phyloP scores from a whole-genome alignment of 352 stramenopile species.

The Pythium rhizo-oryzae region DNA sequence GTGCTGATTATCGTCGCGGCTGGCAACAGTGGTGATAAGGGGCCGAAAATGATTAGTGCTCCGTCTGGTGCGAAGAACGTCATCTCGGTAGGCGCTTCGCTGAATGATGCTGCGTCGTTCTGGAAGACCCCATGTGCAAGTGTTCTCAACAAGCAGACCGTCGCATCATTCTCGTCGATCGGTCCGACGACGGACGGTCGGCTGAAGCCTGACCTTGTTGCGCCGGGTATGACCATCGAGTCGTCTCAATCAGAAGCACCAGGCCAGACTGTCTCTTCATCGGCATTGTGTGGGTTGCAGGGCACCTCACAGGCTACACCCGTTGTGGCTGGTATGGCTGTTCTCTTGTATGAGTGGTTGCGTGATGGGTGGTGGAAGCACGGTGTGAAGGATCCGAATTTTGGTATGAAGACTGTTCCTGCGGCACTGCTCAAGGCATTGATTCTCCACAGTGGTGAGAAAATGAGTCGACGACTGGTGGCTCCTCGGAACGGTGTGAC shows the following conservation, averaged over 20 bases:
- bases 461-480: conserved; percentile 55
- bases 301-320: conserved; percentile 89
- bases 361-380: conserved; percentile 81
- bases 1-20: conserved; percentile 81
- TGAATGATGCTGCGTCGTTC: conserved; percentile 59
- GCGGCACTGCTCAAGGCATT: conserved; percentile 84
- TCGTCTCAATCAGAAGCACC: conserved; percentile 62
- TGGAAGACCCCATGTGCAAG: conserved; percentile 46
- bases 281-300: conserved; percentile 46
- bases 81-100: conserved; percentile 75
- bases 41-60: conserved; percentile 56
- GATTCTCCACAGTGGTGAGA: conserved; percentile 76
- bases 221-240: conserved; percentile 69
- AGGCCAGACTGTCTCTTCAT: conserved; percentile 46
- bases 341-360: conserved; percentile 89
- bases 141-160: conserved; percentile 62
- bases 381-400: conserved; percentile 54
- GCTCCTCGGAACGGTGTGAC: conserved; percentile 45
- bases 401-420: conserved; percentile 57
- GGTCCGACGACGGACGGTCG: conserved; percentile 71
- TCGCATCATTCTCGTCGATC: conserved; percentile 72
- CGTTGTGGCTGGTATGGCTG: conserved; percentile 73
- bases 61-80: conserved; percentile 86
- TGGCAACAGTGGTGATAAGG: conserved; percentile 80
- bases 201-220: conserved; percentile 81